Base-by-base conservation (phyloP, 2,329 filamentous ascomycete species). In the Phoma sp. region DNA sequence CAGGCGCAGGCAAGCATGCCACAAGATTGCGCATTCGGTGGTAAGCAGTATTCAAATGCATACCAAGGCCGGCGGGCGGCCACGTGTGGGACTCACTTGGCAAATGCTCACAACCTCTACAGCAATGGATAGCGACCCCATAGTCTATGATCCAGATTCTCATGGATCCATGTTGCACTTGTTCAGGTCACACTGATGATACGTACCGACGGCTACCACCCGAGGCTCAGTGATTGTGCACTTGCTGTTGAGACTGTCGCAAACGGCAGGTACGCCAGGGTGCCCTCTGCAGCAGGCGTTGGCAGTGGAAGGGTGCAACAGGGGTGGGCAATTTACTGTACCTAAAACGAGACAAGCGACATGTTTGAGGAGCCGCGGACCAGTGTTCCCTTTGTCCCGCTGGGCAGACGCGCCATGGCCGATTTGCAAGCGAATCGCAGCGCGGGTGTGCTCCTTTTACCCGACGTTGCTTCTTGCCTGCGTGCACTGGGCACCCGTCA, bases 401-500 rank as follows among this genome's bases (percentile, higher is more conserved):
- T 49, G 27, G 25, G 22, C 52, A 41, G 44, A 56, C 40, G 42
- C 47, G 55, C 47, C 45, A 50, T 49, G 56, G 49, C 46, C 55
- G 47, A 47, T 54, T 50, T 59, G 51, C 59, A 54, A 55, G 58
- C 68, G 64, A 72, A 69, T 72, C 32, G 61, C 55, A 61, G 47
- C 14, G 32, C 35, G 36, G 38, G 47, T 50, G 46, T 50, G 45
- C 57, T 72, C 70, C 70, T 51, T 73, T 72, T 70, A 72, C 53
- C 69, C 70, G 70, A 65, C 44, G 38, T 27, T 29, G 41, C 36
- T 29, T 29, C 27, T 29, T 9, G 9, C 9, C 27, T 39, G 48
- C 53, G 43, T 35, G 33, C 39, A 45, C 55, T 61, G 56, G 57
- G 57, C 58, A 40, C 42, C 50, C 51, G 64, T 64, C 60, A 68